Evolutionary conservation across 2,329 filamentous ascomycete species (phyloP), one percentile per base, ranked within the genome.

Genomic region (Colletotrichum incanum): DNA sequence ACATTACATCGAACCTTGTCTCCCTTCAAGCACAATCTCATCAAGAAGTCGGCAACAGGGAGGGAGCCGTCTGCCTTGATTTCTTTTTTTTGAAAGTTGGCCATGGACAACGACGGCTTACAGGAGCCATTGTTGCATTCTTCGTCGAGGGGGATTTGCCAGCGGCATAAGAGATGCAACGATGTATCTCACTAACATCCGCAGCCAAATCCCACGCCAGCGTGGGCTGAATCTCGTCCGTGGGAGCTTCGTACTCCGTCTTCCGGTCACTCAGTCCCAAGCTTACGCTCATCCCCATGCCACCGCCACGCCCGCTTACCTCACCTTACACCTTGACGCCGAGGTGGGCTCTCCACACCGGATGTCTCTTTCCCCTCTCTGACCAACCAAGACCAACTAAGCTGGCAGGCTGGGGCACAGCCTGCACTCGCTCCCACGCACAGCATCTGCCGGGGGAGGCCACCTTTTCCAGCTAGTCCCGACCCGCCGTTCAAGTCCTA

Each of bases 401-500:
- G 56, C 56, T 43, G 39, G 56, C 14, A 41, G 54, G 31, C 54
- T 56, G 12, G 34, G 34, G 31, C 34, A n/a, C 12, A 23, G 60
- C 60, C 18, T 43, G 47, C 28, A 52, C 67, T 28, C 43, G 23
- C 50, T 41, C 54, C 49, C 39, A 67, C 65, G 54, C 62, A 50
- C 68, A 50, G 26, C 50, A 66, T 62, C 61, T 58, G 26, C 61
- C 49, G 61, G 61, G 52, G 60, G 61, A 71, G 71, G 60, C 67
- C 61, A 62, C 71, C 71, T 47, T 58, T 71, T 71, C 31, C 55
- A 71, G 71, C 71, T 61, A 73, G 61, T 73, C 56, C 71, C 49
- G 67, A 61, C 58, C 47, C 60, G 41, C 67, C 41, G 52, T 49
- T 31, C 61, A 71, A 73, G 71, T 73, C 67, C 71, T 73, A 67